A percentile compares a stretch with the other conserved stretches of the same genome.
Conservation (phyloP, 2,329 filamentous ascomycete genomes). For the Aschersonia sp. region DNA sequence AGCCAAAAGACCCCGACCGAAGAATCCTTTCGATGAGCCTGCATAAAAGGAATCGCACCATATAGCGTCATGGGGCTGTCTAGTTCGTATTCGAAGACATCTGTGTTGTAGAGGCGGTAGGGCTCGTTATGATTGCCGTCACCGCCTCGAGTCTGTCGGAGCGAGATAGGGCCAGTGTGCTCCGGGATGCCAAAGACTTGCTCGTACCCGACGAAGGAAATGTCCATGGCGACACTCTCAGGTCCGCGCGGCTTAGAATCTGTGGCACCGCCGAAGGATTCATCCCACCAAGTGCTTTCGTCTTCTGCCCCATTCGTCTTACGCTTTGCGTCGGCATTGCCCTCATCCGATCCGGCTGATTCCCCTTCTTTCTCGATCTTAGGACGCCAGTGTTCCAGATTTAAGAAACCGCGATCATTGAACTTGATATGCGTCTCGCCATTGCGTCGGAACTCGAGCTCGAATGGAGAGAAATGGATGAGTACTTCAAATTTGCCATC, state of each 20-base stretch:
- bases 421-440: constrained; percentile 71
- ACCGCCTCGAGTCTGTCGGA: constrained; percentile 82
- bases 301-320: constrained; percentile 42
- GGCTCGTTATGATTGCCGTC: constrained; percentile 76
- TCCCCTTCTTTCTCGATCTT: constrained; percentile 73
- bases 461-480: constrained; percentile 71
- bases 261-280: constrained; percentile 87
- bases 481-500: constrained; percentile 64
- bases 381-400: constrained; percentile 88
- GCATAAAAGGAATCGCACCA: constrained; percentile 95
- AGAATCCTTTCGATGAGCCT: constrained; percentile 85
- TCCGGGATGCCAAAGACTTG: constrained; percentile 92
- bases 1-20: constrained; percentile 96
- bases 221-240: constrained; percentile 81
- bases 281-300: constrained; percentile 95
- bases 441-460: constrained; percentile 74
- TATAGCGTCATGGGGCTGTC: constrained; percentile 98
- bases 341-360: constrained; percentile 39
- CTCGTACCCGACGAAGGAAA: constrained; percentile 80
- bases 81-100: constrained; percentile 95
- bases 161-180: constrained; percentile 73
- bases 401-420: constrained; percentile 81
- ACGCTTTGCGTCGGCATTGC: constrained; percentile 27
- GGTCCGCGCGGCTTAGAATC: constrained; percentile 91
- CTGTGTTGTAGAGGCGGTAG: constrained; percentile 88